Base-by-base conservation (phyloP, 768 basidiomycete species). In the Cystofilobasidium ferigula region DNA sequence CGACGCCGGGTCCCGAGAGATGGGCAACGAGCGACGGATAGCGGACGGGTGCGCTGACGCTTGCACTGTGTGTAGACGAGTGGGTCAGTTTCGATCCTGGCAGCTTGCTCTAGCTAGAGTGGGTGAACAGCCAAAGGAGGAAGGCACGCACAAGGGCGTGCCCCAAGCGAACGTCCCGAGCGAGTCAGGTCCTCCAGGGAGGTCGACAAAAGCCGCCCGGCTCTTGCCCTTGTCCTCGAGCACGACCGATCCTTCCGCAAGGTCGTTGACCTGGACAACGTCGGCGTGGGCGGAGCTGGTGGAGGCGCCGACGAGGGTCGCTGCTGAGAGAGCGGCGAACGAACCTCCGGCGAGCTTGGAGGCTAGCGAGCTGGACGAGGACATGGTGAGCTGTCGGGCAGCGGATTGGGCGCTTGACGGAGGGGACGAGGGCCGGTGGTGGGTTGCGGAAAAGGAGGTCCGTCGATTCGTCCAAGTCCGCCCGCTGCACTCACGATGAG, bases 1-100 rank as follows among this genome's bases (percentile, higher is more conserved):
- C 65, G 9, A 67, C 20, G 60, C 65, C 65, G 20, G 59, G 60
- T 7, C 65, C 65, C 3, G 65, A 61, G 3, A 67, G 54, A n/a
- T 59, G 58, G 8, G 58, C 18, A 32, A 67, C 47, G 42, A 40
- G 28, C 0, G 45, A 36, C 32, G 65, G 65, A 6, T 59, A 61
- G 53, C 60, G 60, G 38, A 67, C 42, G 24, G 57, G 63, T 7
- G 57, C 34, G 24, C 43, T 14, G 8, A 38, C 26, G 48, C 36
- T 38, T 38, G 22, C 51, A 32, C 14, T 28, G 9, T n/a, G 26
- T 20, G 26, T 28, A 13, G 13, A 20, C 14, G 36, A 38, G 57
- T 45, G 14, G 28, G 43, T 30, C 14, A 61, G 42, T 40, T 16
- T 8, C 8, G 9, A 8, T 8, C 38, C 38, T 40, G 38, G 9